Evolutionary conservation across 169 alveolate genomes (phyloP), one percentile per base, ranked within the genome.

Genomic region (Plasmodium yoelii): DNA sequence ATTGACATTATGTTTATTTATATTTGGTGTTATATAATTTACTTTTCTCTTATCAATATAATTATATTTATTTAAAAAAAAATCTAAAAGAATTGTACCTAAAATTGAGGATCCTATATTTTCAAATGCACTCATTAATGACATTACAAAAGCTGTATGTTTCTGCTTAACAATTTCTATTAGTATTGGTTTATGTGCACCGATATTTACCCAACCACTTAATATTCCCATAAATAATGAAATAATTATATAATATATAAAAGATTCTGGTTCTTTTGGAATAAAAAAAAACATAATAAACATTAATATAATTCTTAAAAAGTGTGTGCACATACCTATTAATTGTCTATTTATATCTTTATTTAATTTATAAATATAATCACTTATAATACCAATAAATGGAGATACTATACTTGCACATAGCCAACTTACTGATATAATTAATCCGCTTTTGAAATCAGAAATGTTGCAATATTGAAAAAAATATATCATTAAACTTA

Each of bases 121-220:
- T 46, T 91, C 94, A 51, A 91, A 91, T 8, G 92, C 87, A 53
- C 82, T 80, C 87, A 91, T 88, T 46, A 91, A 67, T 18, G 94
- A 92, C 88, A 91, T 88, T 18, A 91, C 68, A 57, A 92, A 88
- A 47, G 93, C 94, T 39, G 93, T 86, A 55, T 91, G 94, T 55
- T 71, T 87, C 57, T 91, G 94, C 44, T 70, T 60, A n/a, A 91
- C 94, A 56, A 91, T 91, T 65, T 91, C 92, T 63, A 91, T 88
- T 49, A 91, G 47, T 56, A 91, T 91, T 8, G 94, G 94, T 12
- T 92, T 91, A 26, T 88, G 88, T 1, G 94, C 89, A 19, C 94
- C 94, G 18, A 91, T 92, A 34, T 92, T 92, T 64, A 92, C 88
- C 94, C 94, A 91, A 18, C 94, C 94, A 47, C 93, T 92, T 92